Conservation (phyloP, 2,329 filamentous ascomycete genomes). For the Raffaelea ambrosiae region DNA sequence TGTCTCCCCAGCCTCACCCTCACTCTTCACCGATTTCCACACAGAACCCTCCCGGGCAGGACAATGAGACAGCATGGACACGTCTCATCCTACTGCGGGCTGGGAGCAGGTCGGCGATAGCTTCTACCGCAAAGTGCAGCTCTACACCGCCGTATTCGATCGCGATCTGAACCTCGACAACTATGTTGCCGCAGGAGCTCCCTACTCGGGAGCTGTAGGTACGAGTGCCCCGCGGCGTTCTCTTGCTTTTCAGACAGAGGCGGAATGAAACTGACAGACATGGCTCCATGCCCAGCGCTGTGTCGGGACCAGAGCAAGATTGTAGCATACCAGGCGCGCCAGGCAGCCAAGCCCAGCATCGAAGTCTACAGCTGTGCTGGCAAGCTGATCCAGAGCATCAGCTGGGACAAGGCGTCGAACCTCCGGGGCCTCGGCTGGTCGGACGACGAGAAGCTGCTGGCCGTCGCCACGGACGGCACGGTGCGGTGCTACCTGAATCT, state of each 20-base stretch:
- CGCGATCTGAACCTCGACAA: slow-evolving; percentile 90
- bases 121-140: slow-evolving; percentile 90
- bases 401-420: slow-evolving; percentile 75
- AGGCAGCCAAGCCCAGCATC: slow-evolving; percentile 71
- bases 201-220: slow-evolving; percentile 91
- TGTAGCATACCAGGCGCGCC: slow-evolving; percentile 64
- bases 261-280: background rate
- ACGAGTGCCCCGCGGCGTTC: slow-evolving; percentile 22
- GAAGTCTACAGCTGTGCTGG: slow-evolving; percentile 92
- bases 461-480: slow-evolving; percentile 81
- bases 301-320: slow-evolving; percentile 85
- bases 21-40: background rate
- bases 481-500: slow-evolving; percentile 86
- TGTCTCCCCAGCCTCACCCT: background rate
- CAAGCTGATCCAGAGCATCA: slow-evolving; percentile 74
- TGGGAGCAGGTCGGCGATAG: slow-evolving; percentile 91
- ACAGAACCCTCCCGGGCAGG: slow-evolving; percentile 1
- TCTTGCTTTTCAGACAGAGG: background rate
- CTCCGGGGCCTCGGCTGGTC: slow-evolving; percentile 93
- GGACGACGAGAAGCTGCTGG: slow-evolving; percentile 83
- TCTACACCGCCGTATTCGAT: slow-evolving; percentile 91
- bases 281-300: slow-evolving; percentile 48
- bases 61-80: slow-evolving; percentile 36
- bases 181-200: slow-evolving; percentile 83
- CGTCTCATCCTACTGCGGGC: slow-evolving; percentile 65